Evolutionary conservation across 1,284 basidiomycete genomes (phyloP), one percentile per base, ranked within the genome.

Genomic region (Anthracocystis walkeri): DNA sequence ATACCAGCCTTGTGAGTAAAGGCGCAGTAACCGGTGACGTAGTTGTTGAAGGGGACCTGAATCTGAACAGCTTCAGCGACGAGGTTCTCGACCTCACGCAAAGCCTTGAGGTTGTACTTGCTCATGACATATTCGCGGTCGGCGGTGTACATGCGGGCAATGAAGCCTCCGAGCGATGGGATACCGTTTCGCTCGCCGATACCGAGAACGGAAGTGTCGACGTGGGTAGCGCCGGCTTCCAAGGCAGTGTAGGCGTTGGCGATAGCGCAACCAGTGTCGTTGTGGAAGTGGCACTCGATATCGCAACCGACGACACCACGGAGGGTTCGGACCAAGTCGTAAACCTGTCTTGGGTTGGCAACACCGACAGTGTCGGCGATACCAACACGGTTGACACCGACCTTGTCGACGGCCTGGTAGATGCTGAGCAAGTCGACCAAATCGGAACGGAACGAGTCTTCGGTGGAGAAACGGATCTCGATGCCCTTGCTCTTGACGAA

Each of bases 1-100:
- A 99, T 99, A 87, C 97, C 97, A 33, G 97, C 97, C 91, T 99
- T 99, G 91, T 99, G 97, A 27, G 97, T 99, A 88, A 99, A 99
- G 20, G 97, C 97, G 86, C 97, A 99, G 88, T 98, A 99, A 31
- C 97, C 97, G 62, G 89, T 90, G 81, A 90, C 89, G 84, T 89
- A 88, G 87, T 97, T 96, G 90, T 93, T 94, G 89, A 99, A 99
- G 42, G 97, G 96, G 49, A 99, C 91, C 82, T 95, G 94, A 86
- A 99, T 94, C 87, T 98, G 94, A 71, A 99, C 97, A 55, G 96
- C 95, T 87, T 98, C 95, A 64, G 97, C 97, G 75, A 99, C 96
- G 83, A 98, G 89, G 88, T 99, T 98, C 88, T 99, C 97, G 79
- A 99, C 93, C 87, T 99, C 96, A 83, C 97, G 93, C 58, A 99